Evolutionary conservation across 73 alveolate genomes (phyloP).

Genomic region (Urostyla sp.): DNA sequence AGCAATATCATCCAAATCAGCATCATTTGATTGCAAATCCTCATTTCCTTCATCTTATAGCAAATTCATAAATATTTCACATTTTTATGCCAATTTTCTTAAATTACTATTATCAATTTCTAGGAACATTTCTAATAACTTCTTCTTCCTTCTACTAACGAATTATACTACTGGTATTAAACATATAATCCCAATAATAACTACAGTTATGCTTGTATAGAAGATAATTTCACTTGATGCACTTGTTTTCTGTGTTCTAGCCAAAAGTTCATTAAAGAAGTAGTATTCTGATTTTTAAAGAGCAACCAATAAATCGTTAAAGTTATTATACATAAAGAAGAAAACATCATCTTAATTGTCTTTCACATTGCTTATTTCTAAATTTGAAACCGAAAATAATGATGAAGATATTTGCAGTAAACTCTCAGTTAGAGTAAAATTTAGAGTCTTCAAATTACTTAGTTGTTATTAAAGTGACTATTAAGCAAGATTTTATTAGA

Average conservation of each 20-base stretch:
- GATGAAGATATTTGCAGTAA: slow-evolving; percentile 46
- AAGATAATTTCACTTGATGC: slow-evolving; percentile 25
- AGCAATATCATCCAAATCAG: slow-evolving; percentile 57
- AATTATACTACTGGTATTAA: slow-evolving; percentile 31
- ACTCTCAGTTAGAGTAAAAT: slow-evolving; percentile 52
- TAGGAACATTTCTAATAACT: slow-evolving; percentile 29
- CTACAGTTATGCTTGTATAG: neutral
- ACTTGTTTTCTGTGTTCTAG: neutral
- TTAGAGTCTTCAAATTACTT: slow-evolving; percentile 16
- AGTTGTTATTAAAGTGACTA: slow-evolving; percentile 13
- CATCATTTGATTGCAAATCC: slow-evolving; percentile 42
- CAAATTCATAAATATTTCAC: slow-evolving; percentile 50
- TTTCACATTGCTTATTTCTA: neutral
- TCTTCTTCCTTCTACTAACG: slow-evolving; percentile 28
- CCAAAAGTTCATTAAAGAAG: slow-evolving; percentile 30
- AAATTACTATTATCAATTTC: slow-evolving; percentile 44
- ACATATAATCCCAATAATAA: neutral
- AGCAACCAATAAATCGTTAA: slow-evolving; percentile 28
- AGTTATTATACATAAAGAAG: slow-evolving; percentile 49
- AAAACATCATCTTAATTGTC: slow-evolving; percentile 50
- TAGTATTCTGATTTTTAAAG: slow-evolving; percentile 10
- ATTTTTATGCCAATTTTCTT: slow-evolving; percentile 30
- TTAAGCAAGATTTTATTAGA: too few species aligned
- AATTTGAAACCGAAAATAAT: slow-evolving; percentile 26
- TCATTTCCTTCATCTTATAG: slow-evolving; percentile 51